phyloP scores from a whole-genome alignment of 345 rosid genomes.

The Melaleuca quinquenervia region DNA sequence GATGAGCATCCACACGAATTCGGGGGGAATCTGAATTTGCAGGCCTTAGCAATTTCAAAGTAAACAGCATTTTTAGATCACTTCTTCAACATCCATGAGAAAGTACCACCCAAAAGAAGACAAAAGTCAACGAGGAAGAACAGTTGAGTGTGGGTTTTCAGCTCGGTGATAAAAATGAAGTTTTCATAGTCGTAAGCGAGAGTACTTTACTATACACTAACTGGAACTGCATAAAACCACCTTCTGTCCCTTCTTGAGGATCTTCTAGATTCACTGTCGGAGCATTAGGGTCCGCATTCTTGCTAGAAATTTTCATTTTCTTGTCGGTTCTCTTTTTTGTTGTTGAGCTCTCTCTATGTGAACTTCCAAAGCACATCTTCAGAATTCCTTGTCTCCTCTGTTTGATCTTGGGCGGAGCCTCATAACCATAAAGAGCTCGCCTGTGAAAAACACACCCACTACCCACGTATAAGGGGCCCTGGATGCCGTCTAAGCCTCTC shows the following conservation, averaged over 20 bases:
- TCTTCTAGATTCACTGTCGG: not conserved
- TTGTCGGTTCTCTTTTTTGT: not conserved
- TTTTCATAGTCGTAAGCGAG: not conserved
- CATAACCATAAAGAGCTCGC: constrained; percentile 8
- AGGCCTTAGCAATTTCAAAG: not conserved
- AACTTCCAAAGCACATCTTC: not conserved
- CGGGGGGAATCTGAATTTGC: not conserved
- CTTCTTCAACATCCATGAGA: not conserved
- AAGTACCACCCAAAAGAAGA: not conserved
- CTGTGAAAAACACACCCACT: constrained; percentile 6
- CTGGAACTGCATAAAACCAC: not conserved
- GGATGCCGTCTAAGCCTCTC: constrained; percentile 23
- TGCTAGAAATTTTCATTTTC: not conserved
- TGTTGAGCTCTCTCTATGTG: not conserved
- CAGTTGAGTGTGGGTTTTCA: not conserved
- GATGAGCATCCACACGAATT: not conserved
- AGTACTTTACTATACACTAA: not conserved
- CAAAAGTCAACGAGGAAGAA: not conserved
- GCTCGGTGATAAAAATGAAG: not conserved
- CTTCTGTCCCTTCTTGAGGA: not conserved
- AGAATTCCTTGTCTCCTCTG: not conserved
- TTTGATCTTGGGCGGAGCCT: constrained; percentile 4
- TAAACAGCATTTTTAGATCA: not conserved
- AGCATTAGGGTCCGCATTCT: not conserved
- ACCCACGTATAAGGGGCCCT: constrained; percentile 11